A percentile compares a stretch with the other conserved stretches of the same genome.
These are phyloP conservation scores for Cordyceps cateniannulata DNA, from an alignment of 2,329 filamentous ascomycete species.

Conservation along the genomic window DNA sequence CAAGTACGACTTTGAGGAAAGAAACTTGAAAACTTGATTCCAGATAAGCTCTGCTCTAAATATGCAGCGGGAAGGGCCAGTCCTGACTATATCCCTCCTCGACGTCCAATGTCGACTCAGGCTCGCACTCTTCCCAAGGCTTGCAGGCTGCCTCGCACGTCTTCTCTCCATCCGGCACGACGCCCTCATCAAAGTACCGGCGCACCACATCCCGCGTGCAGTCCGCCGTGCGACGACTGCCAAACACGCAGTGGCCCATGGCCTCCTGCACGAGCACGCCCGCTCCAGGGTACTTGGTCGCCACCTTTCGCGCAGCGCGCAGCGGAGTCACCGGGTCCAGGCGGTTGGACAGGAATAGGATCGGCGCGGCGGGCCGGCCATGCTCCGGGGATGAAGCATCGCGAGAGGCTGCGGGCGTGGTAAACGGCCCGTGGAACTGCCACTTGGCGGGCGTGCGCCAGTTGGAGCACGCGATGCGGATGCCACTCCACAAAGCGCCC, in stretches of 20 bases:
- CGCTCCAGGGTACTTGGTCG: slow-evolving; percentile 22
- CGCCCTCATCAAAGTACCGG: slow-evolving; percentile 25
- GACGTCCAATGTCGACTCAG: not conserved
- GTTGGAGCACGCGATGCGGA: slow-evolving; percentile 34
- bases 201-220: slow-evolving; percentile 19
- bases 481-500: slow-evolving; percentile 27
- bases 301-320: slow-evolving; percentile 27
- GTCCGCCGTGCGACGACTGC: slow-evolving; percentile 12
- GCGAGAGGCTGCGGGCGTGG: slow-evolving; percentile 18
- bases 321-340: slow-evolving; percentile 42
- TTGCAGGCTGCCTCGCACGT: slow-evolving; percentile 19
- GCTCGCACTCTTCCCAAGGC: slow-evolving; percentile 13
- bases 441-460: slow-evolving; percentile 32
- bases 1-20: too few relatives aligned
- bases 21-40: too few relatives aligned
- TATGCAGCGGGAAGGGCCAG: not conserved
- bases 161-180: slow-evolving; percentile 20
- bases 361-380: slow-evolving; percentile 32
- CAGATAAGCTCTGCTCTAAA: not conserved
- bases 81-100: not conserved
- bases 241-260: slow-evolving; percentile 22
- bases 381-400: slow-evolving; percentile 17
- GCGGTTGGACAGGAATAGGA: slow-evolving; percentile 37
- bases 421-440: slow-evolving; percentile 32
- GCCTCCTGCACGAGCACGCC: slow-evolving; percentile 24